phyloP scores from a whole-genome alignment of 495 filamentous ascomycete genomes.

The Talaromyces stipitatus region DNA sequence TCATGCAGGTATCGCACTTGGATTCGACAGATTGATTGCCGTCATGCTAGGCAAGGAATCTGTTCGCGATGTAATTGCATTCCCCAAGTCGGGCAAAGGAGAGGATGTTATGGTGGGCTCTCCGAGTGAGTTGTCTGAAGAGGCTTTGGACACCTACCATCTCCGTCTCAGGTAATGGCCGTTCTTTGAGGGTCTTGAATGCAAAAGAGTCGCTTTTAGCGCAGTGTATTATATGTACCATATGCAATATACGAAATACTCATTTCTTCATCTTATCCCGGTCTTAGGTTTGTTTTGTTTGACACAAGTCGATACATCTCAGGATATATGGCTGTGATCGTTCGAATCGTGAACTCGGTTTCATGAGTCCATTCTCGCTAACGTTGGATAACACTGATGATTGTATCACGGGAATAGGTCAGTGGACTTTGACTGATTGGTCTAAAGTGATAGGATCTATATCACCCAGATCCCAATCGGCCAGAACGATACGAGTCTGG shows the following conservation, averaged over 20 bases:
- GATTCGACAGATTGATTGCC: constrained; percentile 84
- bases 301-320: background rate
- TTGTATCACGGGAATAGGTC: background rate
- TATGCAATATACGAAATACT: background rate
- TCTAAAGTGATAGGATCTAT: background rate
- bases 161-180: constrained; percentile 19
- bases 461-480: background rate
- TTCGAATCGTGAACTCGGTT: background rate
- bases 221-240: background rate
- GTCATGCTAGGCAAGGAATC: constrained; percentile 67
- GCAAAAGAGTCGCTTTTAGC: background rate
- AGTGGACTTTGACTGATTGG: too few species aligned
- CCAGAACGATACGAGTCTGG: background rate
- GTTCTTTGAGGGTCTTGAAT: background rate
- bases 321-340: too few species aligned
- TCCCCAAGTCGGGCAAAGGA: constrained; percentile 81
- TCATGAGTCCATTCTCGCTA: background rate
- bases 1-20: constrained; percentile 87
- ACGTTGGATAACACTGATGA: background rate
- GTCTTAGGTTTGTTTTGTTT: background rate
- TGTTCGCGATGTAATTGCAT: constrained; percentile 89
- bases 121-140: constrained; percentile 55
- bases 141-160: constrained; percentile 66
- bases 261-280: background rate
- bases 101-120: constrained; percentile 75